A percentile compares a stretch with the other conserved stretches of the same genome.
Evolutionary conservation across 805 yeast genomes (phyloP).

Genomic region (Maudiozyma turicensis): DNA sequence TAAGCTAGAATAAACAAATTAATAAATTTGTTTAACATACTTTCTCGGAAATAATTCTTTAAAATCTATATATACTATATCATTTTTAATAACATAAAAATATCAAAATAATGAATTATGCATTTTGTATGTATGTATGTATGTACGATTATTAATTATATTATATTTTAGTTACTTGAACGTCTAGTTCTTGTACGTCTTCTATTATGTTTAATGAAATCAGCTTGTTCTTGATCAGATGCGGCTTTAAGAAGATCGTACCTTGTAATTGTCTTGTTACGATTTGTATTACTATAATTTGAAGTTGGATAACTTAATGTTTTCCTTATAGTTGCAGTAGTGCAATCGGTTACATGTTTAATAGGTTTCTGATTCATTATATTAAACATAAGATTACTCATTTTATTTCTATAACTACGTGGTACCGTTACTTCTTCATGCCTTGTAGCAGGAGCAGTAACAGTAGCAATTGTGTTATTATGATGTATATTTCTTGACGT

Average conservation of each 20-base stretch:
- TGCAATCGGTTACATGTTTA: not conserved
- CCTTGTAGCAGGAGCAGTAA: too few relatives aligned
- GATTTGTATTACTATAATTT: conserved; percentile 5
- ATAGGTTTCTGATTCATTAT: conserved; percentile 1
- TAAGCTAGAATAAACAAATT: conserved; percentile 63
- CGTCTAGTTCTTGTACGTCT: not conserved
- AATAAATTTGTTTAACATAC: not conserved
- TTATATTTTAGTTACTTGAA: not conserved
- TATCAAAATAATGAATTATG: not conserved
- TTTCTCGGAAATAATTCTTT: not conserved
- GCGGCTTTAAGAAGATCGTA: conserved; percentile 17
- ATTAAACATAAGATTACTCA: not conserved
- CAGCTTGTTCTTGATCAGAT: conserved; percentile 3
- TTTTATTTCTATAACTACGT: not conserved
- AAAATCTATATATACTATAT: not conserved
- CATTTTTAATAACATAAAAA: not conserved
- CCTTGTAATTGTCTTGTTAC: conserved; percentile 12
- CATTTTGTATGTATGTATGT: not conserved
- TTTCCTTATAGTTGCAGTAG: not conserved
- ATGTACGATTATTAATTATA: too few relatives aligned
- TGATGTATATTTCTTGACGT: too few relatives aligned
- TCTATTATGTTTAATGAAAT: not conserved
- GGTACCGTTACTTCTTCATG: not conserved
- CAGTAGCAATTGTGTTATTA: too few relatives aligned
- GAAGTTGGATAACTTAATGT: not conserved